Evolutionary conservation across 768 basidiomycete genomes (phyloP), one percentile per base, ranked within the genome.

Genomic region (Rhizopogon vulgaris): DNA sequence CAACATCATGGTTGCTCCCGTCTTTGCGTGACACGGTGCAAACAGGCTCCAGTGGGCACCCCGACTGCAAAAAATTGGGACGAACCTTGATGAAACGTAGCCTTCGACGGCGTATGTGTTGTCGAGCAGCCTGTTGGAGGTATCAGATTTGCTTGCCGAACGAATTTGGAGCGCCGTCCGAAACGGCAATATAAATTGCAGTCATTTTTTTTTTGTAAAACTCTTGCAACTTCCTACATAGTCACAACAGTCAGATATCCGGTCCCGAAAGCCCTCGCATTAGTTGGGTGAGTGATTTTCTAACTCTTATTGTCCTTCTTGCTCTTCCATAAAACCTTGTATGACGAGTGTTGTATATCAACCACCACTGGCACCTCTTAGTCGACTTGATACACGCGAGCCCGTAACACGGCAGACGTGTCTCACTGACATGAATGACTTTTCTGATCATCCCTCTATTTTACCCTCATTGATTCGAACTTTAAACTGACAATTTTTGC

Each of bases 281-380:
- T 34, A 12, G 4, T 9, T 39, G 6, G 43, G 43, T 46, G 45
- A 46, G 45, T 46, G 1, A 34, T 46, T 34, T 46, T 49, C 0
- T 9, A 12, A 34, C 10, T 24, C 6, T 12, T 34, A 11, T 34
- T 34, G 4, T 9, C 10, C 12, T 12, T 17, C 3, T 34, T 5
- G 5, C 15, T 9, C 8, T 24, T 30, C 24, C n/a, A 27, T 18
- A 36, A 39, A 30, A 9, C 12, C 49, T 46, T 37, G 58, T 61
- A 78, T 80, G 88, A 90, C 78, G 88, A 90, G 88, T 78, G 87
- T 90, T 87, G 86, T 79, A 75, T 65, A 63, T 71, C 84, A 80
- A 77, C 77, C 75, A 70, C 63, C 49, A 78, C 80, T 90, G 87
- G 88, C 86, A 89, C 87, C 88, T 90, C 87, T 89, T 90, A 90